Evolutionary conservation across 352 stramenopile genomes (phyloP), one percentile per base, ranked within the genome.

Genomic region (Peronospora belbahrii): DNA sequence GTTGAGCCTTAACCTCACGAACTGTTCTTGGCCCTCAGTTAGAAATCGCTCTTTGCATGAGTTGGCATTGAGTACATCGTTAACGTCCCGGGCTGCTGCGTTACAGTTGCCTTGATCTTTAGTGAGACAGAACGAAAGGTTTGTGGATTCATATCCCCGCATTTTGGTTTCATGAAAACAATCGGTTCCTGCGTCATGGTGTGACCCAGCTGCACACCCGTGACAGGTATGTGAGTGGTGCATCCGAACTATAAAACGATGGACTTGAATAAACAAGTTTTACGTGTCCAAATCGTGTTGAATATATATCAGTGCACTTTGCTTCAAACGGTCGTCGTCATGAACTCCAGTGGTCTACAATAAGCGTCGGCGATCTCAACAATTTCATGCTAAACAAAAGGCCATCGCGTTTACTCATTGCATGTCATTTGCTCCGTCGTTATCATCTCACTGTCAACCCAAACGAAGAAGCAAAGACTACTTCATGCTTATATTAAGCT

Each of bases 1-100:
- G 47, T 85, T 84, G 49, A 66, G 85, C 54, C 83, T 73, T 49
- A 84, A 87, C 4, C 63, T 63, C 8, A 14, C 51, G 14, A 87
- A 83, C 7, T 62, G 56, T 25, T 65, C 42, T 19, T 85, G 67
- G n/a, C n/a, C n/a, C n/a, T n/a, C n/a, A n/a, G n/a, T n/a, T n/a
- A n/a, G n/a, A n/a, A n/a, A n/a, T 87, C 48, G 61, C 11, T 57
- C 50, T 13, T 56, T 50, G 3, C 44, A 28, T 0, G 57, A 65
- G 41, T 68, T 82, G 11, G 70, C 55, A 38, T 62, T 65, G 22
- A 85, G 56, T 14, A 85, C 69, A 35, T 87, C 72, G 35, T 87
- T 72, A 19, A 85, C 83, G 30, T 87, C 75, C 15, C 77, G 60
- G 0, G 50, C 66, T 0, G 75, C 70, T 7, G 75, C 83, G 57